Evolutionary conservation across 768 basidiomycete species (phyloP).

Genomic region (Fomitopsis pulvina): DNA sequence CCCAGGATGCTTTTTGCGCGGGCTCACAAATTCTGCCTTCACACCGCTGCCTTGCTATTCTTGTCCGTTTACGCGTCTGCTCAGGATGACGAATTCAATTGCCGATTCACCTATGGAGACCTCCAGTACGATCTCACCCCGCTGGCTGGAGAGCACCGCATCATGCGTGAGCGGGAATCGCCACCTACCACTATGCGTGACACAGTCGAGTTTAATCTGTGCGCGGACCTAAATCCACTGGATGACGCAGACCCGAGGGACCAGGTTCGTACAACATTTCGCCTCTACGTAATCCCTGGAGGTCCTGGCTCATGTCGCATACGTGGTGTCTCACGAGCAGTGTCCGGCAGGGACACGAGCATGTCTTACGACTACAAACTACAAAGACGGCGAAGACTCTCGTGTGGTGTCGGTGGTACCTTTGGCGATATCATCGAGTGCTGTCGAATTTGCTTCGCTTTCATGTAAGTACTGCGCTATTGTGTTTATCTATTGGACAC

Average conservation of each 20-base stretch:
- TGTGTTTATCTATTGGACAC: not conserved
- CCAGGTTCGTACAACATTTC: constrained; percentile 48
- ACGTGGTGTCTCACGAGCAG: constrained; percentile 29
- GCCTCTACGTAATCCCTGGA: not conserved
- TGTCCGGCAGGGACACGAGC: constrained; percentile 64
- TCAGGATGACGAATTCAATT: constrained; percentile 46
- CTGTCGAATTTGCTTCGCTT: constrained; percentile 21
- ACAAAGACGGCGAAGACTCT: constrained; percentile 46
- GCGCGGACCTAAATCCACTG: constrained; percentile 44
- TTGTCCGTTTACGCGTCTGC: constrained; percentile 15
- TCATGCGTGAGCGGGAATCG: constrained; percentile 44
- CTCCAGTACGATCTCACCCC: constrained; percentile 54
- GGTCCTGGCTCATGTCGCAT: not conserved
- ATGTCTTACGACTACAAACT: constrained; percentile 65
- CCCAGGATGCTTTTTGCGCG: not conserved
- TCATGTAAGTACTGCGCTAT: constrained; percentile 37
- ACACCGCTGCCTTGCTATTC: constrained; percentile 9
- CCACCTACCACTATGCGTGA: constrained; percentile 64
- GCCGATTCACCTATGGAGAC: constrained; percentile 35
- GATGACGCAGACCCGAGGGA: constrained; percentile 47
- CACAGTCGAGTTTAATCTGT: constrained; percentile 60
- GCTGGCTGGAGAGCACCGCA: constrained; percentile 44
- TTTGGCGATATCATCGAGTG: constrained; percentile 40
- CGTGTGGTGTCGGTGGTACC: constrained; percentile 72
- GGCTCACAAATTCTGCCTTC: not conserved